These are phyloP conservation scores for Wickerhamomyces sydowiorum DNA, from an alignment of 805 yeast genomes.

Conservation along the genomic window DNA sequence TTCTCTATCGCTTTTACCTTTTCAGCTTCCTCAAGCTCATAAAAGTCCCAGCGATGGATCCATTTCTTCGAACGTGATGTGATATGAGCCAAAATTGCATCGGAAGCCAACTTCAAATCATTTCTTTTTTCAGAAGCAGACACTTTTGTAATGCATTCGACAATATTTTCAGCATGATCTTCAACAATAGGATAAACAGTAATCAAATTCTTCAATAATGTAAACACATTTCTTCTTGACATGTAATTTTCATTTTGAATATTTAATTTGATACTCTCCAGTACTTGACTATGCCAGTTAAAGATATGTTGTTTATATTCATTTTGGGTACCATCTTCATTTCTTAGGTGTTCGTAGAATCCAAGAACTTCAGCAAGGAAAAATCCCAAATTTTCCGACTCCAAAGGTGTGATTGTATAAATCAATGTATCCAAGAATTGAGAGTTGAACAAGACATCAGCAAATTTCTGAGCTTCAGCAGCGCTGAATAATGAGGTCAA, in stretches of 20 bases:
- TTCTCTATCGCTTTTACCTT: constrained; percentile 21
- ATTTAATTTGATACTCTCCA: constrained; percentile 23
- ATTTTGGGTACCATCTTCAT: constrained; percentile 19
- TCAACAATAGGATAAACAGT: constrained; percentile 63
- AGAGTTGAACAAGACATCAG: constrained; percentile 42
- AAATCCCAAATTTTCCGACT: constrained; percentile 78
- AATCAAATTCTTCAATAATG: constrained; percentile 62
- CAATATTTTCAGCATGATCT: constrained; percentile 54
- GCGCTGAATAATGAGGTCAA: constrained; percentile 42
- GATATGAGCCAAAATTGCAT: constrained; percentile 63
- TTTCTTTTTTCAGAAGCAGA: constrained; percentile 57
- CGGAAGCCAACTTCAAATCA: constrained; percentile 74
- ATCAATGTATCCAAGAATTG: constrained; percentile 51
- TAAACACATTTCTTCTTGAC: constrained; percentile 75
- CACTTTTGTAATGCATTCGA: constrained; percentile 41
- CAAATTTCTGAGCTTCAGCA: constrained; percentile 33
- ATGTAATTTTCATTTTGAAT: constrained; percentile 52
- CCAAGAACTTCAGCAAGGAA: constrained; percentile 55
- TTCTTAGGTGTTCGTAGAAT: constrained; percentile 41
- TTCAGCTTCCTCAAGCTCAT: constrained; percentile 40
- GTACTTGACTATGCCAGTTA: constrained; percentile 48
- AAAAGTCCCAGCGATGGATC: constrained; percentile 52
- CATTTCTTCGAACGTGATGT: constrained; percentile 47
- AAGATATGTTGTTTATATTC: constrained; percentile 35
- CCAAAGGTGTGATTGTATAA: constrained; percentile 65